Conservation (phyloP, 306 rosid species). For the Benincasa hispida region DNA sequence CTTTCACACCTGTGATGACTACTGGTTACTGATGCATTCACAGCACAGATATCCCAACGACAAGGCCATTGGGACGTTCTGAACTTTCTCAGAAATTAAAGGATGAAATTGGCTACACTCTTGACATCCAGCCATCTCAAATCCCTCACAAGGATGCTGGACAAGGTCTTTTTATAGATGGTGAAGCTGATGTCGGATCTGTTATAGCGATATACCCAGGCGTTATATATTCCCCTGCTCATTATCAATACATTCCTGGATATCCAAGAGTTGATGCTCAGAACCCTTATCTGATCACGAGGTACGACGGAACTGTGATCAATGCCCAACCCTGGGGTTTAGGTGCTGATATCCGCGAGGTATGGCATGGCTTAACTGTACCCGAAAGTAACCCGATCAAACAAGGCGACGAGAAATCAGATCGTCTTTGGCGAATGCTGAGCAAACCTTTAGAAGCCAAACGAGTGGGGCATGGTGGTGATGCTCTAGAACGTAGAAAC, state of each 20-base stretch:
- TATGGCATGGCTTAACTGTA: slow-evolving; percentile 37
- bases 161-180: slow-evolving; percentile 65
- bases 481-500: slow-evolving; percentile 64
- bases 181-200: slow-evolving; percentile 60
- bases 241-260: slow-evolving; percentile 81
- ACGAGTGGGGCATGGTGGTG: slow-evolving; percentile 16
- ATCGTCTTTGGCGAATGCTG: slow-evolving; percentile 49
- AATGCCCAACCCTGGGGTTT: slow-evolving; percentile 81
- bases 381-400: slow-evolving; percentile 14
- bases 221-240: slow-evolving; percentile 62
- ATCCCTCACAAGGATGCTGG: slow-evolving; percentile 71
- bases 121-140: slow-evolving; percentile 55
- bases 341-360: slow-evolving; percentile 50
- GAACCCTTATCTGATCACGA: slow-evolving; percentile 76
- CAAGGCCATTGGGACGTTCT: slow-evolving; percentile 34
- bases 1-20: slow-evolving; percentile 2
- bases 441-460: slow-evolving; percentile 69
- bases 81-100: slow-evolving; percentile 54
- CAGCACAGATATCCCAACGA: slow-evolving; percentile 60
- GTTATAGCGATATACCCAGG: slow-evolving; percentile 84
- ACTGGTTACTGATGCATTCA: slow-evolving; percentile 32
- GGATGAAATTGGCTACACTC: slow-evolving; percentile 63
- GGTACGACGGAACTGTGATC: slow-evolving; percentile 74
- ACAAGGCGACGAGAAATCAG: slow-evolving; percentile 41
- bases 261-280: slow-evolving; percentile 67